phyloP scores from a whole-genome alignment of 352 stramenopile genomes.

The Phytopythium montanum region DNA sequence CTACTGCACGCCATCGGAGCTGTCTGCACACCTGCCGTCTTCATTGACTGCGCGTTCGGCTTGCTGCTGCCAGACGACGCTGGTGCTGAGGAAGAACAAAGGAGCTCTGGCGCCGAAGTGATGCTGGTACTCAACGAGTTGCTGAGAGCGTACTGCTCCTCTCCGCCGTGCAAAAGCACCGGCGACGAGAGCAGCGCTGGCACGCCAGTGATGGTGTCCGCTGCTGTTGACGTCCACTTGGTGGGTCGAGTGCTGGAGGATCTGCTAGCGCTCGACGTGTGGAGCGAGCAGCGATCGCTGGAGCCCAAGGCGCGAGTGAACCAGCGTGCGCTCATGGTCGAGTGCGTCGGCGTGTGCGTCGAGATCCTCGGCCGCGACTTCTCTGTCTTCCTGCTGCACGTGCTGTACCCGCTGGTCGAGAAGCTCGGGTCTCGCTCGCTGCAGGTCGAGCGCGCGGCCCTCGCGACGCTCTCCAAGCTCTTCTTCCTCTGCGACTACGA shows the following conservation, averaged over 20 bases:
- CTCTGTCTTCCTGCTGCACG: conserved; percentile 57
- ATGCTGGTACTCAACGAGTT: conserved; percentile 70
- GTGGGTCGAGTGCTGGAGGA: conserved; percentile 76
- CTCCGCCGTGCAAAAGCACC: neutral
- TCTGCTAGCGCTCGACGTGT: conserved; percentile 45
- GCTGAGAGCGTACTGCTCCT: conserved; percentile 27
- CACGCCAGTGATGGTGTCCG: neutral
- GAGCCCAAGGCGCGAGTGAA: conserved; percentile 19
- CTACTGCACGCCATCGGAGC: conserved; percentile 49
- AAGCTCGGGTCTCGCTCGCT: conserved; percentile 60
- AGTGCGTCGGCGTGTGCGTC: conserved; percentile 70
- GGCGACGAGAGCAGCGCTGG: neutral
- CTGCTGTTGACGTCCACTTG: conserved; percentile 49
- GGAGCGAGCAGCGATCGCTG: conserved; percentile 21
- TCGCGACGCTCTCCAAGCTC: conserved; percentile 67
- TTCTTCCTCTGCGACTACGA: conserved; percentile 53
- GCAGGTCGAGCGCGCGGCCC: conserved; percentile 63
- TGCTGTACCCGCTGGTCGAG: conserved; percentile 81
- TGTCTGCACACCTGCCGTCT: conserved; percentile 44
- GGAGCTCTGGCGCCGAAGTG: conserved; percentile 23
- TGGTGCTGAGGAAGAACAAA: conserved; percentile 1
- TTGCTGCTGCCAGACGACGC: conserved; percentile 20
- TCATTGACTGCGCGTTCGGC: conserved; percentile 64
- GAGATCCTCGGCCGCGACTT: conserved; percentile 59
- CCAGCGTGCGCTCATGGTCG: conserved; percentile 62